These are phyloP conservation scores for Mycena rebaudengoi DNA, from an alignment of 768 basidiomycete species.

Conservation along the genomic window DNA sequence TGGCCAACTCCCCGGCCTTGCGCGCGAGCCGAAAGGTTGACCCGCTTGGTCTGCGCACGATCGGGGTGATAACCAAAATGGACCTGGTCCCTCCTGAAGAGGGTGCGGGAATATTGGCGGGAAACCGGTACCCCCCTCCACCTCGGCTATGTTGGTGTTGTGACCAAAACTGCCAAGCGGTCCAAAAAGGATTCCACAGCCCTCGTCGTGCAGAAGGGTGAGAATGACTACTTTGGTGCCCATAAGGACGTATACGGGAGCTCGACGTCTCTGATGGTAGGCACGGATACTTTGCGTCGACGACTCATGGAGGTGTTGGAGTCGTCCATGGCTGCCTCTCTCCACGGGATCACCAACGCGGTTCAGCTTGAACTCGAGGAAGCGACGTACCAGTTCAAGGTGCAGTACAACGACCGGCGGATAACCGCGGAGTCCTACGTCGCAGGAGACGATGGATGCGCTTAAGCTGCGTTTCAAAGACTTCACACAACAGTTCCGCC, in stretches of 20 bases:
- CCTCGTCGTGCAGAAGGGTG: constrained; percentile 61
- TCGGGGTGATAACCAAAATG: constrained; percentile 99
- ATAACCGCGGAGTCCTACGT: constrained; percentile 97
- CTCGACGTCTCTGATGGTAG: constrained; percentile 81
- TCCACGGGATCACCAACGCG: constrained; percentile 96
- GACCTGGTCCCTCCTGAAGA: constrained; percentile 90
- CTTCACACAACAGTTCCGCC: constrained; percentile 84
- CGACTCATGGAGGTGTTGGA: constrained; percentile 98
- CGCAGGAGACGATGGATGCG: constrained; percentile 93
- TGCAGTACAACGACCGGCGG: constrained; percentile 95
- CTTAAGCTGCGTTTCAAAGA: constrained; percentile 92
- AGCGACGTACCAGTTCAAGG: constrained; percentile 98
- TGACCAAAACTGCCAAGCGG: constrained; percentile 80
- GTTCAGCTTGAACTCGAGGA: constrained; percentile 98
- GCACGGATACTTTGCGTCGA: constrained; percentile 88
- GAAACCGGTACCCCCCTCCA: constrained; percentile 97
- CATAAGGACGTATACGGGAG: constrained; percentile 70
- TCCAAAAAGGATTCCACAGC: constrained; percentile 58
- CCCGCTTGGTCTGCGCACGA: constrained; percentile 92
- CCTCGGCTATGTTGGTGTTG: constrained; percentile 96
- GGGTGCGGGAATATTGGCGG: constrained; percentile 82
- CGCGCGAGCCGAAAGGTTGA: constrained; percentile 94
- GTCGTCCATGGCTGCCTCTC: constrained; percentile 94
- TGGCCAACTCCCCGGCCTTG: constrained; percentile 96
- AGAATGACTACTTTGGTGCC: constrained; percentile 72